Base-by-base conservation (phyloP, 768 basidiomycete species). In the Paxillus rubicundulus region DNA sequence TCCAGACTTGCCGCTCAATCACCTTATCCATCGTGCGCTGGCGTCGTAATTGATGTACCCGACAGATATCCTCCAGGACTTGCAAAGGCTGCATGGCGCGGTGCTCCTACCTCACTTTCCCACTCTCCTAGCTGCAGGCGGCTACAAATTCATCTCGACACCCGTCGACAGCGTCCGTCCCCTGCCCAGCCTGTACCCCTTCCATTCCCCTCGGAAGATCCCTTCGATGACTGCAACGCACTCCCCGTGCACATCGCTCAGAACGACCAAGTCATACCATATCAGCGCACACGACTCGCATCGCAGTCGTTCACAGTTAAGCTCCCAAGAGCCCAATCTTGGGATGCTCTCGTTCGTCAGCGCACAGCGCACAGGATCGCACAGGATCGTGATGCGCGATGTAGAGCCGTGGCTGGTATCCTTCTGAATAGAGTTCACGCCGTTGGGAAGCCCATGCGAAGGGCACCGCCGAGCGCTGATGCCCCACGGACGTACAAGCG, bases 391-490 rank as follows among this genome's bases (percentile, higher is more conserved):
- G 74, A 75, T 50, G 71, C 74, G 5, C 71, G 75, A 13, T 74
- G 77, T 52, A 75, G 74, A 60, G 74, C 83, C 48, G 81, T 85
- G 1, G 83, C 83, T 2, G 81, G 79, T 17, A 82, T 82, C 42
- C 64, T 85, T 30, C 70, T 85, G 24, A 78, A 77, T 59, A 72
- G 82, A 18, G 76, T 80, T 33, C 76, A 77, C 54, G 75, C 72
- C 0, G 74, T 74, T 4, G 81, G 82, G n/a, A 74, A 72, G 51
- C 81, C 82, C 1, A 73, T 79, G 73, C 70, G 81, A n/a, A 68
- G 78, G 52, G 55, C 69, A 33, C 69, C 69, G 4, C 66, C 63
- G 12, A 57, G 64, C 30, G 59, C 45, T 18, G 65, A 64, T 7
- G 58, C 40, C 30, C 71, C 72, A 30, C 71, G 66, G 57, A 65